Base-by-base conservation (phyloP, 2,329 filamentous ascomycete genomes). In the Bipolaris bicolor region DNA sequence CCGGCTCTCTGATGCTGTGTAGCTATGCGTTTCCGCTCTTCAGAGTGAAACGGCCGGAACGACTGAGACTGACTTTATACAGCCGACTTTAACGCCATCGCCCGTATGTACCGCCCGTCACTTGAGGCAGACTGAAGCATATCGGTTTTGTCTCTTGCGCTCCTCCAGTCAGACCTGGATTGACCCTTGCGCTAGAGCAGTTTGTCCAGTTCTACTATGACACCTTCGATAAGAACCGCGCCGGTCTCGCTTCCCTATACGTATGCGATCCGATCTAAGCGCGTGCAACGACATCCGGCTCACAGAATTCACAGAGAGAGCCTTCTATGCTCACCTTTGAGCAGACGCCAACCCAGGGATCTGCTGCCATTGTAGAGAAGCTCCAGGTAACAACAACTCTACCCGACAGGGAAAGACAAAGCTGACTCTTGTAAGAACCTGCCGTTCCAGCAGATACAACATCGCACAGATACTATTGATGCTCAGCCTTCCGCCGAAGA, bases 261-360 rank as follows among this genome's bases (percentile, higher is more conserved):
- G 94, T 97, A 86, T 75, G 90, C 59, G 54, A 71, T 53, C 44
- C 48, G 24, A 48, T 31, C 49, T 20, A 29, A 36, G 46, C 36
- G 26, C 15, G 50, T 29, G 11, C 13, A 16, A 33, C 41, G 34
- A 48, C 46, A n/a, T 18, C n/a, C 10, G 41, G 49, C 60, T 62
- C 49, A 62, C 45, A 46, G 26, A 11, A 6, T 13, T 13, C 26
- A 36, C 18, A 62, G 60, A 62, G 92, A 87, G 90, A 72, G 85
- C 89, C 4, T 78, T 98, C 95, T 47, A 96, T 97, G 90, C 84
- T 98, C 79, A 97, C 94, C 49, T 98, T 97, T 73, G 92, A 98
- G 84, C 88, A 84, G 45, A 69, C 81, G 43, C 87, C 89, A 13
- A 78, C 86, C 58, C 82, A 87, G 71, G 93, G 94, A 62, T 79